A percentile compares a stretch with the other conserved stretches of the same genome.
These are phyloP conservation scores for Stephania cephalantha DNA, from an alignment of 164 flowering plant genomes.

Conservation along the genomic window DNA sequence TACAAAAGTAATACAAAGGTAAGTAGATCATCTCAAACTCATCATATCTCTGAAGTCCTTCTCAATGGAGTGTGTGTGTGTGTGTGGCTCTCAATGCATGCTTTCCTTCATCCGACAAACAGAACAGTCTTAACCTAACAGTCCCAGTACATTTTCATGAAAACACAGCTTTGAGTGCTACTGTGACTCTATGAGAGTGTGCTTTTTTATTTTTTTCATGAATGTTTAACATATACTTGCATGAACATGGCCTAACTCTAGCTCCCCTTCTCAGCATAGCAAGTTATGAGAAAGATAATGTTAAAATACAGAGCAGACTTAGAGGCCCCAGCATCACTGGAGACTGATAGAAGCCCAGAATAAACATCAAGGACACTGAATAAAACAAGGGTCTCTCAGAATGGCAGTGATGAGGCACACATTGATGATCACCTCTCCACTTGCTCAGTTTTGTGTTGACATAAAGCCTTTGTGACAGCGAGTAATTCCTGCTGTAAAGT, in stretches of 20 bases:
- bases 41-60: not conserved
- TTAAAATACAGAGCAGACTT: not conserved
- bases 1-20: too few species aligned
- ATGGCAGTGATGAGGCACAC: not conserved
- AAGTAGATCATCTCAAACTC: too few species aligned
- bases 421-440: not conserved
- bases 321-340: not conserved
- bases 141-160: not conserved
- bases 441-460: not conserved
- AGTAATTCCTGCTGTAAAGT: not conserved
- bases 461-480: not conserved
- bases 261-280: not conserved
- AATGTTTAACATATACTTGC: not conserved
- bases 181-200: not conserved
- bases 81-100: not conserved
- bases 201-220: not conserved
- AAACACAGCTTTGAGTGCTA: not conserved
- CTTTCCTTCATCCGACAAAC: not conserved
- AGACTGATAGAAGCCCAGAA: not conserved
- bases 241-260: not conserved
- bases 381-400: not conserved
- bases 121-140: not conserved
- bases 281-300: not conserved
- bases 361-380: not conserved
- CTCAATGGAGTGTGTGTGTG: not conserved